Percentiles rank a stretch among this genome's conserved stretches.
Conservation (phyloP, 139 green algal species). For the Astrephomene gubernaculifera region DNA sequence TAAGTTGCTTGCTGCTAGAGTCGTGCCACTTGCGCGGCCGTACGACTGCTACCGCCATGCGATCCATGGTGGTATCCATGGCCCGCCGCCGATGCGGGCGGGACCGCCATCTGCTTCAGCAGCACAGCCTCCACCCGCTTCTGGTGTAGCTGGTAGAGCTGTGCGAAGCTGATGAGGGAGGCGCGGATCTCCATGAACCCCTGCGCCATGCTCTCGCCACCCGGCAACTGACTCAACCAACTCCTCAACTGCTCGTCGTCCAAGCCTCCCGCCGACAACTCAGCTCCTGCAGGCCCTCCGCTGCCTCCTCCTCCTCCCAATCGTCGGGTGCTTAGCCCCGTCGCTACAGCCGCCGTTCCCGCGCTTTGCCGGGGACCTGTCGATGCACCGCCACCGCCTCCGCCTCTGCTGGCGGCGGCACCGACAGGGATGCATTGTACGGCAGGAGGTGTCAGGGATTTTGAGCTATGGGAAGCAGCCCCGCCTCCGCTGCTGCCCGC, state of each 20-base stretch:
- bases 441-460: too few species aligned
- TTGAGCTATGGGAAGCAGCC: too few species aligned
- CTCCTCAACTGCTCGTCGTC: conserved; percentile 4
- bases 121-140: conserved; percentile 25
- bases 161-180: conserved; percentile 24
- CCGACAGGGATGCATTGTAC: too few species aligned
- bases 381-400: too few species aligned
- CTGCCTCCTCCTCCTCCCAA: background rate
- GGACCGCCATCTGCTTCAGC: background rate
- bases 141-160: conserved; percentile 41
- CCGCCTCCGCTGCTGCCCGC: background rate
- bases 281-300: too few species aligned
- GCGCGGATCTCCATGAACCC: conserved; percentile 36
- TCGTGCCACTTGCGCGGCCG: too few species aligned
- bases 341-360: background rate
- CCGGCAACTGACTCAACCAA: conserved; percentile 29
- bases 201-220: conserved; percentile 15
- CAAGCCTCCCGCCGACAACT: background rate
- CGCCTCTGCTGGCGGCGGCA: background rate
- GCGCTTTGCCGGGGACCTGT: background rate
- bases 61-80: too few species aligned
- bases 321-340: too few species aligned
- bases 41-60: too few species aligned
- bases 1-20: too few species aligned
- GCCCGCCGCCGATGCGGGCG: background rate